phyloP scores from a whole-genome alignment of 2,329 filamentous ascomycete species.

The Escovopsis weberi region DNA sequence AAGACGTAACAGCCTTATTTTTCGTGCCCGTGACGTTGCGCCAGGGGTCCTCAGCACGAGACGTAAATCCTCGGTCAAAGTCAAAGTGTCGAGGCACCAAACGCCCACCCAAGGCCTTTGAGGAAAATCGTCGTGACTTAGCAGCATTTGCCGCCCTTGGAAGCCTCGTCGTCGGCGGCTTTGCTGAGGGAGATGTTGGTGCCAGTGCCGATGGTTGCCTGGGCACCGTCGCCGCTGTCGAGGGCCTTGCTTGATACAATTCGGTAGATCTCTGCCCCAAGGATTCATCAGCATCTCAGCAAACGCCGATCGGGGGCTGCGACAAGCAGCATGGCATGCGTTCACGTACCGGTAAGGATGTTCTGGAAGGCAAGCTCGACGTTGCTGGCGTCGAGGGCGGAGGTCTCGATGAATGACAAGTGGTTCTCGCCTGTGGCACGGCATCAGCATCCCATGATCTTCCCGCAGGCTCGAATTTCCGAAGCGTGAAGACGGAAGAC shows the following conservation, averaged over 20 bases:
- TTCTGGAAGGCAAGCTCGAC: slow-evolving; percentile 99
- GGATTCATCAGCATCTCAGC: slow-evolving; percentile 3
- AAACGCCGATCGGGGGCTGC: background rate
- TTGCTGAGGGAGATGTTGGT: slow-evolving; percentile 80
- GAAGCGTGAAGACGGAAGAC: slow-evolving; percentile 12
- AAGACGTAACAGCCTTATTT: slow-evolving; percentile 19
- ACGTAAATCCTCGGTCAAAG: slow-evolving; percentile 19
- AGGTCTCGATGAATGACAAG: slow-evolving; percentile 98
- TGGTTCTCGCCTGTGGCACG: slow-evolving; percentile 70
- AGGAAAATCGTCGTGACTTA: slow-evolving; percentile 28
- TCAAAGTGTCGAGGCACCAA: slow-evolving; percentile 18
- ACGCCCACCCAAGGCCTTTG: slow-evolving; percentile 18
- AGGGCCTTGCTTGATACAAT: slow-evolving; percentile 97
- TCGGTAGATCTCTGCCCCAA: slow-evolving; percentile 78
- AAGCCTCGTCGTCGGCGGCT: slow-evolving; percentile 58
- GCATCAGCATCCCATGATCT: background rate
- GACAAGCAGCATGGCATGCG: background rate
- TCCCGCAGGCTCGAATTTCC: too few species aligned
- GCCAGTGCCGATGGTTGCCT: slow-evolving; percentile 65
- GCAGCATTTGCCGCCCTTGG: slow-evolving; percentile 73
- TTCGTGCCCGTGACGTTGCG: slow-evolving; percentile 18
- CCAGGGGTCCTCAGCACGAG: slow-evolving; percentile 17
- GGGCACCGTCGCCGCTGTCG: slow-evolving; percentile 71
- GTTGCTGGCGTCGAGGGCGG: slow-evolving; percentile 95
- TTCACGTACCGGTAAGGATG: slow-evolving; percentile 75